Base-by-base conservation (phyloP, 164 flowering plant genomes). In the Berberis thunbergii region DNA sequence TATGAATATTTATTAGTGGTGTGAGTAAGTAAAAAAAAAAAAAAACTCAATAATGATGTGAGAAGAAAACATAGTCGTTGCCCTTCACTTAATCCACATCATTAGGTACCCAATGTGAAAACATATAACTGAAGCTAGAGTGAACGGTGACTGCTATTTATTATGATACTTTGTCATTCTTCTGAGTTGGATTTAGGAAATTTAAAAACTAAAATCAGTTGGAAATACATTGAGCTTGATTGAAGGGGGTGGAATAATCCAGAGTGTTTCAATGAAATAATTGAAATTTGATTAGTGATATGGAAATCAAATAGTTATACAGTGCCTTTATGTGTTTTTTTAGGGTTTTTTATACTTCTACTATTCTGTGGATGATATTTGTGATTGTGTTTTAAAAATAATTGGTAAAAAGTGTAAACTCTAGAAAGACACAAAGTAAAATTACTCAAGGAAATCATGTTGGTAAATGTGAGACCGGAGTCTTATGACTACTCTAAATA, bases 401-500 rank as follows among this genome's bases (percentile, higher is more conserved):
- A 26, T 26, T 26, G 26, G 0, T 26, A 26, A 26, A 26, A 26
- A 26, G 68, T 73, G 50, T 76, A 65, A 63, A 41, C 62, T 43
- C 67, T 26, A 26, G 0, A 26, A 26, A 26, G 26, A 26, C 26
- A 26, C 26, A 26, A 26, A 26, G 26, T 26, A 26, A 26, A 26
- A 26, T 26, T 26, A 26, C 79, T 81, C 81, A 79, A 83, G 74
- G 10, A 70, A 80, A 87, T 83, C 84, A 87, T 83, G 89, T 82
- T 78, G 76, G 71, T 26, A 65, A 77, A 65, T 74, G 76, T 26
- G 59, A 56, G 42, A 38, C 59, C 42, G 26, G 41, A 42, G 59
- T 1, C 58, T n/a, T 5, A 1, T 55, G 58, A 3, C 26, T 26
- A 26, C 26, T 0, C 26, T 26, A 26, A 26, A 26, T 26, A 26